Percentiles rank a stretch among this genome's conserved stretches.
These are phyloP conservation scores for Talaromyces sp. DNA, from an alignment of 2,329 filamentous ascomycete genomes.

Conservation along the genomic window DNA sequence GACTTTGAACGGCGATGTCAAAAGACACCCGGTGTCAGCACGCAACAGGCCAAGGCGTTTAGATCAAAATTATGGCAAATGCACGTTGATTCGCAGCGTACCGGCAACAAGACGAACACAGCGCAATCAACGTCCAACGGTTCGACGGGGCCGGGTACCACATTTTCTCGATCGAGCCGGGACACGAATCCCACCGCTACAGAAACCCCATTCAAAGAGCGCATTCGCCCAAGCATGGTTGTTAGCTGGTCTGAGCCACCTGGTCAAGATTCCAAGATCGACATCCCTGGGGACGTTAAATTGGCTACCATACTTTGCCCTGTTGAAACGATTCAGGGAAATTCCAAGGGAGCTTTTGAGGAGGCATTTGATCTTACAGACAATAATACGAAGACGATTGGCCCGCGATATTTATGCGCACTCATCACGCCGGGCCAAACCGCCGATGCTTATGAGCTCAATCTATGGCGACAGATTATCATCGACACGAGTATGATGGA, in stretches of 20 bases:
- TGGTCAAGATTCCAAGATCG: background rate
- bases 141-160: no score
- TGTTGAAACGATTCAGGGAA: background rate
- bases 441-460: slow-evolving; percentile 35
- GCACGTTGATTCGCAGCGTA: background rate
- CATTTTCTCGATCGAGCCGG: background rate
- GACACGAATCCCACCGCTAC: background rate
- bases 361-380: background rate
- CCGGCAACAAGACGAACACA: background rate
- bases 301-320: background rate
- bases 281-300: background rate
- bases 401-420: slow-evolving; percentile 31
- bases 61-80: slow-evolving; percentile 2
- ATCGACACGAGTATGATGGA: slow-evolving; percentile 33
- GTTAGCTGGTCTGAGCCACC: background rate
- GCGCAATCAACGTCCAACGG: background rate
- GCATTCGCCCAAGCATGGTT: slow-evolving; percentile 1
- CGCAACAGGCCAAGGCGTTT: background rate
- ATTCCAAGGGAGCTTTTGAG: background rate
- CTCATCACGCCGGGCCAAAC: slow-evolving; percentile 29
- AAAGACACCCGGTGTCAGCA: background rate
- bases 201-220: background rate
- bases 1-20: background rate
- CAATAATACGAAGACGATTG: background rate
- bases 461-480: slow-evolving; percentile 34